A percentile compares a stretch with the other conserved stretches of the same genome.
phyloP scores from a whole-genome alignment of 2,329 filamentous ascomycete genomes.

The Alternaria burnsii region DNA sequence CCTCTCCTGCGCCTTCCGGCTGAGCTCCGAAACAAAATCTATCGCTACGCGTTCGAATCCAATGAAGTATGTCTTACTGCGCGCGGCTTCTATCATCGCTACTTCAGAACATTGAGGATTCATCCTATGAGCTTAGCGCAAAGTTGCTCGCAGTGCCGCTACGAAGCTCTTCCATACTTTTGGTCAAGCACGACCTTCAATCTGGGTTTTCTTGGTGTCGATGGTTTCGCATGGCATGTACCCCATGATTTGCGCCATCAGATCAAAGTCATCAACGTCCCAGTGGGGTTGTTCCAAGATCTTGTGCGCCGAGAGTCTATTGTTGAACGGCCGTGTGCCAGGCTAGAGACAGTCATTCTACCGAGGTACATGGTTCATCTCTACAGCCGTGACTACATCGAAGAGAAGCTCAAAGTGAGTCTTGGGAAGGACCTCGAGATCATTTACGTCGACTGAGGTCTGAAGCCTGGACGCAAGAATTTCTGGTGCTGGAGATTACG shows the following conservation, averaged over 20 bases:
- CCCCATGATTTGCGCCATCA: not conserved
- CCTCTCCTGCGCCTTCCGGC: not conserved
- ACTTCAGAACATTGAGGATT: too few relatives aligned
- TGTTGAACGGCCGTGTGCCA: not conserved
- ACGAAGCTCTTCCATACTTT: not conserved
- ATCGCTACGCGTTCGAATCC: not conserved
- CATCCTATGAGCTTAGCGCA: not conserved
- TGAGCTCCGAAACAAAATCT: not conserved
- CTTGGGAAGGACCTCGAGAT: not conserved
- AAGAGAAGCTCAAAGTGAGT: too few relatives aligned
- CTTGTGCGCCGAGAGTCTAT: not conserved
- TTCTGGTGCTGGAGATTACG: too few relatives aligned
- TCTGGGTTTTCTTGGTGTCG: too few relatives aligned
- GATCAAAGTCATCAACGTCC: not conserved
- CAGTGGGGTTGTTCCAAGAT: not conserved
- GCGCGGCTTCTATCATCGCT: too few relatives aligned
- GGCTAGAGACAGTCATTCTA: not conserved
- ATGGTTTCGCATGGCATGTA: not conserved
- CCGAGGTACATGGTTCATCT: too few relatives aligned
- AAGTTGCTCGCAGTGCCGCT: not conserved
- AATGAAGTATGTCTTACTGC: not conserved
- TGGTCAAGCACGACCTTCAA: not conserved
- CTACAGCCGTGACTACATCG: too few relatives aligned
- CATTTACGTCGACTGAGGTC: too few relatives aligned
- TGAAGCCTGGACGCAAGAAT: too few relatives aligned